Evolutionary conservation across 257 asterid genomes (phyloP), one percentile per base, ranked within the genome.

Genomic region (Nicotiana tomentosiformis): DNA sequence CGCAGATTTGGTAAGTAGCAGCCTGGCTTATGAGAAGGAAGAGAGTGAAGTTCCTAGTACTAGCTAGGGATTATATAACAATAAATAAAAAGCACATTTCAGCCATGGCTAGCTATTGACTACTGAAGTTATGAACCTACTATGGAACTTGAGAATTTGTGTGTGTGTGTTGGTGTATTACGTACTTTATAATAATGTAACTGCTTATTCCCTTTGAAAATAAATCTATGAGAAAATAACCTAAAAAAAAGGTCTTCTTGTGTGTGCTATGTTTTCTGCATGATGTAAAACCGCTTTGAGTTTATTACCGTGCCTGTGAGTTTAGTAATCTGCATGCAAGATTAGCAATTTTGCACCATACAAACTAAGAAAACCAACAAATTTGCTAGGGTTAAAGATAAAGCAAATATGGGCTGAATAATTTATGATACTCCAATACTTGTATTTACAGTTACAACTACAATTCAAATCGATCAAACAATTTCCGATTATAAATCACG

Each of bases 361-460:
- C 43, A 74, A 74, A 64, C 80, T 51, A 74, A 74, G 64, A 49
- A 74, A 74, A 26, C 80, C 60, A 43, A 70, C 23, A 39, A 49
- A 74, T 7, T 12, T 23, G 39, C 12, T 72, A 14, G 62, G 14
- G n/a, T 15, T 74, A 26, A 46, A 37, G 18, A 26, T 49, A 23
- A 18, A 74, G 39, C 1, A 74, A 26, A 49, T 26, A 26, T 74
- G 26, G 15, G 43, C 64, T 20, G 61, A 23, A 72, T 72, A 61
- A 26, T 15, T 74, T 74, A 49, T 23, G 62, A 49, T 74, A 49
- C 62, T 3, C 2, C 51, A 74, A 15, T 49, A 49, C 3, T 51
- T 29, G 18, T 49, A 26, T 55, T 72, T 32, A 4, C 55, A 3
- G 85, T n/a, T 61, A 66, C 8, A n/a, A 51, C 37, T 16, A 80